phyloP scores from a whole-genome alignment of 805 yeast genomes.

The Wickerhamomyces rabaulensis region DNA sequence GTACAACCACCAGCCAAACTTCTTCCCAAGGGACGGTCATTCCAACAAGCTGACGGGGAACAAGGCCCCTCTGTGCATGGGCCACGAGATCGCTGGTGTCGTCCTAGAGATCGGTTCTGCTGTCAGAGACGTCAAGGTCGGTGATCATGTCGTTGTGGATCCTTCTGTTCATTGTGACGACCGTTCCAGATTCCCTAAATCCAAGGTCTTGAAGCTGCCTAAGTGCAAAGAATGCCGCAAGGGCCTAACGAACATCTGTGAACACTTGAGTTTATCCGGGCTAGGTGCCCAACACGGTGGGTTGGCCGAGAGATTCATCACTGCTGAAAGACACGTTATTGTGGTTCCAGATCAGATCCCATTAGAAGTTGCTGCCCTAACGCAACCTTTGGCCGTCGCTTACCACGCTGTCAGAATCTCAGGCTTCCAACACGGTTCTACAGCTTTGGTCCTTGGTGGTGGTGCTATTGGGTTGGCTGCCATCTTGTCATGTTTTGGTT shows the following conservation, averaged over 20 bases:
- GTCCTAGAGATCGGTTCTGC: constrained; percentile 39
- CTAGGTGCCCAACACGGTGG: constrained; percentile 56
- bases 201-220: constrained; percentile 14
- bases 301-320: constrained; percentile 43
- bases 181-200: constrained; percentile 31
- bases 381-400: constrained; percentile 55
- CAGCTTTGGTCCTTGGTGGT: constrained; percentile 46
- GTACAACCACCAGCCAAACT: constrained; percentile 48
- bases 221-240: constrained; percentile 44
- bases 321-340: constrained; percentile 34
- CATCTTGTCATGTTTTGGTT: constrained; percentile 45
- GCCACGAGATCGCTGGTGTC: constrained; percentile 50
- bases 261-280: constrained; percentile 43
- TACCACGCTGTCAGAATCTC: constrained; percentile 51
- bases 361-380: constrained; percentile 43
- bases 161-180: constrained; percentile 57
- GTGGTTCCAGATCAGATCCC: constrained; percentile 37
- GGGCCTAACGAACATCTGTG: constrained; percentile 51
- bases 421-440: constrained; percentile 34
- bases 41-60: constrained; percentile 35
- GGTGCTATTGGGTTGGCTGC: constrained; percentile 53
- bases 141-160: constrained; percentile 60
- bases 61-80: constrained; percentile 41
- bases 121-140: constrained; percentile 39
- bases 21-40: constrained; percentile 39